Evolutionary conservation across 305 asterid species (phyloP).

Genomic region (Striga hermonthica): DNA sequence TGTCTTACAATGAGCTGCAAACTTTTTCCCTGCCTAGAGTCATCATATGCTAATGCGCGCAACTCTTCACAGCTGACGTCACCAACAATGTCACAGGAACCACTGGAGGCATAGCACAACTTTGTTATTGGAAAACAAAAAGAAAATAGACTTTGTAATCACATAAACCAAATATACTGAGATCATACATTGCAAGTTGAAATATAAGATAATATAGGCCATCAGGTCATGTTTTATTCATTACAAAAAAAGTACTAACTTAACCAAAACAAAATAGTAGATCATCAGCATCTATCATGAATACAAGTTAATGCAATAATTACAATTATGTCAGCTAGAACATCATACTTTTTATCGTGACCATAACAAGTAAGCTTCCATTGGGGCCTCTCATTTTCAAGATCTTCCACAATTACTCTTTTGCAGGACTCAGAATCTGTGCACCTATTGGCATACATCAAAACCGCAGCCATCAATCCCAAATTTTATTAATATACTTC

Average conservation of each 20-base stretch:
- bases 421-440: slow-evolving; percentile 79
- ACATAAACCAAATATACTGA: slow-evolving; percentile 12
- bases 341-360: slow-evolving; percentile 68
- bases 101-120: slow-evolving; percentile 46
- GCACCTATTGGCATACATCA: slow-evolving; percentile 58
- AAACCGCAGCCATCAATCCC: slow-evolving; percentile 33
- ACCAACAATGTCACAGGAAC: slow-evolving; percentile 83
- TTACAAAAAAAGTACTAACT: background rate
- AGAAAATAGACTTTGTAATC: slow-evolving; percentile 13
- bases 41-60: slow-evolving; percentile 83
- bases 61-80: slow-evolving; percentile 90
- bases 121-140: slow-evolving; percentile 19
- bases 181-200: slow-evolving; percentile 9
- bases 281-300: background rate
- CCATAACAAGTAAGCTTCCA: slow-evolving; percentile 95
- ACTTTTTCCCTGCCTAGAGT: slow-evolving; percentile 66
- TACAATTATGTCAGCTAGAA: slow-evolving; percentile 16
- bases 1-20: slow-evolving; percentile 70
- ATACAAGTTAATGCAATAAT: slow-evolving; percentile 5
- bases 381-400: slow-evolving; percentile 67
- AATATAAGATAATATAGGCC: slow-evolving; percentile 10
- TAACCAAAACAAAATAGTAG: background rate
- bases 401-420: slow-evolving; percentile 59
- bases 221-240: slow-evolving; percentile 10
- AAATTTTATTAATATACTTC: slow-evolving; percentile 2